Base-by-base conservation (phyloP, 2,329 filamentous ascomycete species). In the Aspergillus eucalypticola region DNA sequence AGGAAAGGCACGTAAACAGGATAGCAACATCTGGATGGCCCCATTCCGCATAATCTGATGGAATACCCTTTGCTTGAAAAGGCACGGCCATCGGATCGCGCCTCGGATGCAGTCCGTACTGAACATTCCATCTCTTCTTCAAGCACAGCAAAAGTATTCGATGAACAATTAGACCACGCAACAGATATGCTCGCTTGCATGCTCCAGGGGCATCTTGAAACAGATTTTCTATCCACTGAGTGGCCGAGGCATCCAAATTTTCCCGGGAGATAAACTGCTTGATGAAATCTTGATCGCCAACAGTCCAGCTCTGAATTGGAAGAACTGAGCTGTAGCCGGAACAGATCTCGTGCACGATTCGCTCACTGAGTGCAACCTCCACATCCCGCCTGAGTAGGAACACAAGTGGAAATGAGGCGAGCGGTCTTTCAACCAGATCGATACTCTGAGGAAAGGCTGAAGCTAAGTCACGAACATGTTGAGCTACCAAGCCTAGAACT, bases 21-120 rank as follows among this genome's bases (percentile, higher is more conserved):
- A 91, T 87, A 0, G 84, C 81, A 0, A 89, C 86, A 65, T 92
- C 84, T 0, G 88, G 87, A 63, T 92, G 88, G 0, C 86, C 85
- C 68, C 84, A 91, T 65, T 91, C 88, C 0, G 87, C 84, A 5
- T 85, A 81, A 0, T 84, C 82, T 0, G 82, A 83, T 0, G 89
- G 88, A 0, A 82, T 78, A 2, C 88, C 89, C 59, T 91, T 90
- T 0, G 86, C 86, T 10, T 84, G 79, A 52, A 83, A 91, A 0
- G 89, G 89, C 0, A 91, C 89, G 0, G 88, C 88, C 5, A 75
- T 67, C 0, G 69, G 68, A 25, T 70, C 67, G 21, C 89, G 79
- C 0, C 62, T 49, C 0, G 83, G 80, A 63, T 87, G 81, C 0
- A 88, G 73, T 0, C 86, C 86, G 50, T 88, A 92, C 46, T 86